These are phyloP conservation scores for Pleurotus tuber-regium DNA, from an alignment of 768 basidiomycete genomes.

Conservation along the genomic window DNA sequence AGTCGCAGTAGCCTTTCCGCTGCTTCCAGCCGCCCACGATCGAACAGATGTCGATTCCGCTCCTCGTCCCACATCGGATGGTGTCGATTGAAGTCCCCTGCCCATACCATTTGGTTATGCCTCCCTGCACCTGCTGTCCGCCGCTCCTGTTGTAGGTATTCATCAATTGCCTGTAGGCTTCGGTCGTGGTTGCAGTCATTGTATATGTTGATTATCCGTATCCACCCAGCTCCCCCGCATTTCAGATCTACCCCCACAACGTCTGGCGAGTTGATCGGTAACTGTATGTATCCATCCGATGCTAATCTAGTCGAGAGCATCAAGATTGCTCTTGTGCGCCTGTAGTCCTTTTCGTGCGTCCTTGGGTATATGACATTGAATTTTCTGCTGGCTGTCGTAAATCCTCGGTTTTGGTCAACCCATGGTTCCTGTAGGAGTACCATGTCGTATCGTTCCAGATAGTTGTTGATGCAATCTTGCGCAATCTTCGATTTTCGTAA, in stretches of 20 bases:
- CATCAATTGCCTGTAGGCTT: slow-evolving; percentile 9
- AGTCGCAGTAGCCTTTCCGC: slow-evolving; percentile 14
- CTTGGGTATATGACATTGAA: slow-evolving; percentile 26
- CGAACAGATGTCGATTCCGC: slow-evolving; percentile 26
- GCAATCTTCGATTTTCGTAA: slow-evolving; percentile 22
- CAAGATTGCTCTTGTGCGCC: neutral
- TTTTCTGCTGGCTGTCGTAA: slow-evolving; percentile 11
- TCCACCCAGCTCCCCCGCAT: slow-evolving; percentile 6
- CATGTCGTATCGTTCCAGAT: slow-evolving; percentile 18
- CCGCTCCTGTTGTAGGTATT: neutral
- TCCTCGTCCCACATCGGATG: slow-evolving; percentile 35
- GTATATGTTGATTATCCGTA: slow-evolving; percentile 31
- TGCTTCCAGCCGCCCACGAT: neutral
- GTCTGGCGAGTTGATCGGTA: slow-evolving; percentile 6
- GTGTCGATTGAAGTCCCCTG: no score
- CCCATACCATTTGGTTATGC: neutral
- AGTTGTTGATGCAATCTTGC: slow-evolving; percentile 11
- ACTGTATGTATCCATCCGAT: neutral
- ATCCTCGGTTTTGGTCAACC: slow-evolving; percentile 15
- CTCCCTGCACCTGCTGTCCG: neutral
- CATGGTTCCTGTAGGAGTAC: slow-evolving; percentile 29
- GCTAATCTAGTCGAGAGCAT: slow-evolving; percentile 6
- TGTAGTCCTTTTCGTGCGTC: slow-evolving; percentile 3
- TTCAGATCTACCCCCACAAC: slow-evolving; percentile 24
- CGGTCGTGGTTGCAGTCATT: slow-evolving; percentile 20